Evolutionary conservation across 2,329 filamentous ascomycete species (phyloP), one percentile per base, ranked within the genome.

Genomic region (Neofusicoccum umdonicola): DNA sequence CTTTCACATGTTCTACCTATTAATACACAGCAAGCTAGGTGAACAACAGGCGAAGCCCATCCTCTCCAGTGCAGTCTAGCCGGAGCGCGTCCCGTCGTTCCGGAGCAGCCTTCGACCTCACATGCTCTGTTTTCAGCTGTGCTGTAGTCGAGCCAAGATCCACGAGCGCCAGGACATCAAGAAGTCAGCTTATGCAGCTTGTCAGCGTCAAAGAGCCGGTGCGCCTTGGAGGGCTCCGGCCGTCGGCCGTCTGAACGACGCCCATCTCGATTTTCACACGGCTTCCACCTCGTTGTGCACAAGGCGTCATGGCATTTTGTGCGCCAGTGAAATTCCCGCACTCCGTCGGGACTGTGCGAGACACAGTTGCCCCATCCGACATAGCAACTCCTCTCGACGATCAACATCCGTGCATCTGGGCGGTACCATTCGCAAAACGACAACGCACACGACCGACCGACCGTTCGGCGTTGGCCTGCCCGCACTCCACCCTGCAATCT

Each of bases 291-390:
- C 4, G 27, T 31, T 31, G 27, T 31, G 27, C 8, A 13, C 27
- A 35, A n/a, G 3, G 17, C 41, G n/a, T 34, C 42, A 47, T 35
- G 2, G 9, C n/a, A 31, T 5, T 9, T 17, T 44, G n/a, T n/a
- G 22, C 56, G 35, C 13, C 54, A 22, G 17, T 47, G 27, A 31
- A 47, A 60, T 60, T 48, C 42, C 56, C 56, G 56, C 56, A 37
- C 11, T 19, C 19, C 27, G 15, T 27, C 27, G 54, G 27, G 27
- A 31, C 41, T 8, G 8, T 35, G 22, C n/a, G 54, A 58, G 41
- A 45, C 22, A 42, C 54, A 60, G 56, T 60, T 60, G 42, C 56
- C 56, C 47, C 15, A 47, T 60, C 9, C 3, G 56, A 47, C 39
- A 58, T 56, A 34, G 54, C 31, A 31, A 7, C 27, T 31, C 44